Percentiles rank a stretch among this genome's conserved stretches.
Conservation (phyloP, 495 filamentous ascomycete species). For the Penicillium desertorum region DNA sequence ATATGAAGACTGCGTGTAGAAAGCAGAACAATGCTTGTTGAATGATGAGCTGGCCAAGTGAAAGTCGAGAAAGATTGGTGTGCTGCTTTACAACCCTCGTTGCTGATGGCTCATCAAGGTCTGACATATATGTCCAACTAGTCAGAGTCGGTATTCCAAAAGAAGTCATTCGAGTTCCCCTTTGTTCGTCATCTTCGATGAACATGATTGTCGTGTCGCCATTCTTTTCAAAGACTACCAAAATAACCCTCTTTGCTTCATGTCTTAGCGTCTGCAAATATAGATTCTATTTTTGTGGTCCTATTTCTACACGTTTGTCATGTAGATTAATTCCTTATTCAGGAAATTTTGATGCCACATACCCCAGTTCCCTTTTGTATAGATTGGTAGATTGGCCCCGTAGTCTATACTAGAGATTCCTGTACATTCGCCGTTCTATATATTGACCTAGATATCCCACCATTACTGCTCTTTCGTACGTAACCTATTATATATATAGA, state of each 20-base stretch:
- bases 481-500: not conserved
- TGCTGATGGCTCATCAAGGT: not conserved
- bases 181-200: not conserved
- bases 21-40: not conserved
- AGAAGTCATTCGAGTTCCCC: not conserved
- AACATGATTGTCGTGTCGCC: not conserved
- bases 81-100: not conserved
- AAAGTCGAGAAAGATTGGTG: not conserved
- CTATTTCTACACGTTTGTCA: not conserved
- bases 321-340: not conserved
- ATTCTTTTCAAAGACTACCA: not conserved
- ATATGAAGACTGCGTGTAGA: not conserved
- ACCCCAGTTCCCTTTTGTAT: not conserved
- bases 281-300: not conserved
- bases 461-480: not conserved
- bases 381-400: not conserved
- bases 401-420: not conserved
- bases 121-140: not conserved
- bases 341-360: not conserved
- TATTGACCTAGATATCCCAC: not conserved
- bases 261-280: not conserved
- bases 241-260: not conserved
- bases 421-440: not conserved
- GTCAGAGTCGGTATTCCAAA: not conserved
- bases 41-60: not conserved